phyloP scores from a whole-genome alignment of 176 grass and related monocot species.

The Chloris gayana region DNA sequence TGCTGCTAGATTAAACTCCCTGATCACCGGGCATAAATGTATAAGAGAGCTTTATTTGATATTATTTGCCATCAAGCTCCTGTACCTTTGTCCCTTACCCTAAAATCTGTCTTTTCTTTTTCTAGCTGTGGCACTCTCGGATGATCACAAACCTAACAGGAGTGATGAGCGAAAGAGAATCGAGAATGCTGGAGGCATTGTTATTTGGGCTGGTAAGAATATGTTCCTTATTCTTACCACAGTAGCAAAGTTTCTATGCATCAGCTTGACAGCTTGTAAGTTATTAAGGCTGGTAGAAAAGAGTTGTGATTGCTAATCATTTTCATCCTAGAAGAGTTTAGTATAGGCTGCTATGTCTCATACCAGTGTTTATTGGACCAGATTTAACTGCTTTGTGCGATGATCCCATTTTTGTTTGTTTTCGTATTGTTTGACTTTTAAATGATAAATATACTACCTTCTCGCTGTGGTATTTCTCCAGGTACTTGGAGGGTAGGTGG shows the following conservation, averaged over 20 bases:
- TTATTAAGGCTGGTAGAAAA: not conserved
- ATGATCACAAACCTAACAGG: constrained; percentile 96
- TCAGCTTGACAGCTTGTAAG: constrained; percentile 3
- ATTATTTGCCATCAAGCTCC: constrained; percentile 20
- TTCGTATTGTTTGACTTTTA: constrained; percentile 16
- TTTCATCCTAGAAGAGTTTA: constrained; percentile 14
- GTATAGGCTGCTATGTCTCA: not conserved
- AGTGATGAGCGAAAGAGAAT: constrained; percentile 85
- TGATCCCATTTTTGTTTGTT: not conserved
- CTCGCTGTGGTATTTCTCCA: constrained; percentile 46
- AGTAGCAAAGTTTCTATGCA: not conserved
- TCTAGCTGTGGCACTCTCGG: constrained; percentile 85
- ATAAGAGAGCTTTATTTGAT: not conserved
- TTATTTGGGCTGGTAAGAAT: constrained; percentile 90
- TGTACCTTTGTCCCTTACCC: constrained; percentile 9
- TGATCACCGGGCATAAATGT: not conserved
- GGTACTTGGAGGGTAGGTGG: constrained; percentile 95
- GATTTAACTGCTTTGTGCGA: constrained; percentile 8
- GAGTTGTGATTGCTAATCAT: constrained; percentile 26
- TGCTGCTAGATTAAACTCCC: constrained; percentile 13
- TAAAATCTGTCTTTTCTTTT: constrained; percentile 24
- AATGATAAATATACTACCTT: constrained; percentile 32
- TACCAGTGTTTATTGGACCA: not conserved
- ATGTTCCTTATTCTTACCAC: constrained; percentile 25
- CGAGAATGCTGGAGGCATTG: constrained; percentile 85